Evolutionary conservation across 2,329 filamentous ascomycete genomes (phyloP).

Genomic region (Botrytis byssoidea): DNA sequence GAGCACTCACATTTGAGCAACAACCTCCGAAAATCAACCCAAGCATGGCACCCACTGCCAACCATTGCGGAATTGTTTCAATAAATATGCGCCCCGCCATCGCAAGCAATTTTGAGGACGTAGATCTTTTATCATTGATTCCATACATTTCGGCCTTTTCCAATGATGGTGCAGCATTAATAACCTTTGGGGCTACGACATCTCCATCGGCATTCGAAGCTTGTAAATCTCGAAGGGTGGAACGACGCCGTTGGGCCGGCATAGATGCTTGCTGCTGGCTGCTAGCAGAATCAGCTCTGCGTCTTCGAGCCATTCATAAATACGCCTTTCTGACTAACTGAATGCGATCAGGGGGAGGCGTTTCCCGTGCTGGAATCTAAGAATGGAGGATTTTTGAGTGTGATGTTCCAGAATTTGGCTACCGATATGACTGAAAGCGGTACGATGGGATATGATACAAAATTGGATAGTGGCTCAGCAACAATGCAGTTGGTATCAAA

Average conservation of each 20-base stretch:
- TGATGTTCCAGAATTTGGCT: neutral
- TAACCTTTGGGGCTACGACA: constrained; percentile 48
- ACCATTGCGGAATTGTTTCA: constrained; percentile 60
- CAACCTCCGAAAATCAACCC: constrained; percentile 92
- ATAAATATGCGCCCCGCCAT: constrained; percentile 54
- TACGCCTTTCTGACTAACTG: constrained; percentile 1
- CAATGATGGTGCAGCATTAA: constrained; percentile 53
- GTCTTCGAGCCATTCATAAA: constrained; percentile 21
- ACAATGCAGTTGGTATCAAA: neutral
- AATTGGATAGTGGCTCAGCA: neutral
- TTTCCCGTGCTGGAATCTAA: neutral
- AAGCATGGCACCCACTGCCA: constrained; percentile 67
- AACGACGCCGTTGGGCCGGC: constrained; percentile 46
- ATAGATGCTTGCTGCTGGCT: constrained; percentile 12
- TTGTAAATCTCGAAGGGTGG: constrained; percentile 46
- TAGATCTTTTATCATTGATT: constrained; percentile 52
- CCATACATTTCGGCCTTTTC: constrained; percentile 56
- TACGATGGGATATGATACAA: neutral
- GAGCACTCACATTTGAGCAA: constrained; percentile 75
- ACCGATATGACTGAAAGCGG: neutral
- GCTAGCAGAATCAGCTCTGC: constrained; percentile 19
- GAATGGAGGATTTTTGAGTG: constrained; percentile 1
- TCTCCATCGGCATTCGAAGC: constrained; percentile 43
- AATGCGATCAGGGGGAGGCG: neutral
- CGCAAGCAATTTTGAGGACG: constrained; percentile 51